These are phyloP conservation scores for Vitellaria paradoxa DNA, from an alignment of 179 eudicot genomes.

Conservation along the genomic window DNA sequence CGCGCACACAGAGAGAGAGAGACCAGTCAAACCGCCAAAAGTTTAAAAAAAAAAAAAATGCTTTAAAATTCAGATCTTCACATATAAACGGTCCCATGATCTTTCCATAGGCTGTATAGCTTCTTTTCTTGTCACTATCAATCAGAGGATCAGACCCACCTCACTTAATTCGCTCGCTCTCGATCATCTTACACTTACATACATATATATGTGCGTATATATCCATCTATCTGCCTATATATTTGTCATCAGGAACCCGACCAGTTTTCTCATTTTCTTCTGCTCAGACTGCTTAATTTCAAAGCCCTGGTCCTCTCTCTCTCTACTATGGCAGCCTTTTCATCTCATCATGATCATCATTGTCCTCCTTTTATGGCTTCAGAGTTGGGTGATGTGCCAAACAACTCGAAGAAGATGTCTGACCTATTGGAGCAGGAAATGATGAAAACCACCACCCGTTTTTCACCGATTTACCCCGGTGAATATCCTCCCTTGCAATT, in stretches of 20 bases:
- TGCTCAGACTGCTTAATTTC: neutral
- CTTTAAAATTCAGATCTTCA: too few species aligned
- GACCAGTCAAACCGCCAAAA: neutral
- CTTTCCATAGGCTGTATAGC: neutral
- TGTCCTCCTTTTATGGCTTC: neutral
- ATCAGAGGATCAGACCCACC: neutral
- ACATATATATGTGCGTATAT: neutral
- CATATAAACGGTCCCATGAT: neutral
- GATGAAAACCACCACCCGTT: neutral
- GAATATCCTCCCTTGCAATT: neutral
- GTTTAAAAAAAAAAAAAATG: too few species aligned
- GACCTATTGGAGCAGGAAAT: neutral
- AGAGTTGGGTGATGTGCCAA: conserved; percentile 4
- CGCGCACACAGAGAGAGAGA: neutral
- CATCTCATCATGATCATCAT: neutral
- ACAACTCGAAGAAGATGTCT: neutral
- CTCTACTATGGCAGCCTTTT: conserved; percentile 8
- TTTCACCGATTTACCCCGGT: neutral
- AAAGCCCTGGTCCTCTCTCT: neutral
- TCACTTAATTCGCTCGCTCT: neutral
- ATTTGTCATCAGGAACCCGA: neutral
- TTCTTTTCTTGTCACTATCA: conserved; percentile 5
- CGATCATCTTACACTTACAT: neutral
- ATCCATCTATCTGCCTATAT: neutral
- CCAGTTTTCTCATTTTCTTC: neutral